Evolutionary conservation across 2,329 filamentous ascomycete species (phyloP).

Genomic region (Colletotrichum orbiculare): DNA sequence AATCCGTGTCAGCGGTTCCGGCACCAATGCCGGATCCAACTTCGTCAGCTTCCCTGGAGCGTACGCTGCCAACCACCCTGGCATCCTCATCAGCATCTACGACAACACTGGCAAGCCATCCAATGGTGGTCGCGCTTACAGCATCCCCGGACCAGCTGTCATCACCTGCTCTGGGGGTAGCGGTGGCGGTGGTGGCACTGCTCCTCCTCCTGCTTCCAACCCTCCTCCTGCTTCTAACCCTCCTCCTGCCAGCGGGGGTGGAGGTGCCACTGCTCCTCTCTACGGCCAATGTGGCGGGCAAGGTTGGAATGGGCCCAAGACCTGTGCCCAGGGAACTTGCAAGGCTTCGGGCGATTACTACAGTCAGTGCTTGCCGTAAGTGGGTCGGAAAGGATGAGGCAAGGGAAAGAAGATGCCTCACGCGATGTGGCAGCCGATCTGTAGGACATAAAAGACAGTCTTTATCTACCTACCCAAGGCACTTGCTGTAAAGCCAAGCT

Average conservation of each 20-base stretch:
- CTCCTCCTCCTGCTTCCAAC: conserved; percentile 20
- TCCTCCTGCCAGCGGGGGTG: conserved; percentile 22
- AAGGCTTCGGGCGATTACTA: conserved; percentile 42
- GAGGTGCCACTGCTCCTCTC: conserved; percentile 29
- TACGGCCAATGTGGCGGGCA: conserved; percentile 42
- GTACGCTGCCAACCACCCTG: conserved; percentile 41
- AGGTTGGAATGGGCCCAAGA: conserved; percentile 42
- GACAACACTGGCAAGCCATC: conserved; percentile 43
- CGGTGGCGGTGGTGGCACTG: conserved; percentile 7
- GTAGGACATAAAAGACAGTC: not conserved
- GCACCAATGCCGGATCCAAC: conserved; percentile 35
- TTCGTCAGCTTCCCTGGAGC: conserved; percentile 43
- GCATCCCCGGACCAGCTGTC: conserved; percentile 47
- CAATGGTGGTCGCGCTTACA: conserved; percentile 44
- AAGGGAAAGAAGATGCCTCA: no score
- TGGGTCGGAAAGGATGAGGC: not conserved
- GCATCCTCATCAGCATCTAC: conserved; percentile 46
- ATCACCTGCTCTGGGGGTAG: conserved; percentile 27
- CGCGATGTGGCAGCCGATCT: no score
- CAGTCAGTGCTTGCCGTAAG: conserved; percentile 42
- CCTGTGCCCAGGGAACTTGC: conserved; percentile 43
- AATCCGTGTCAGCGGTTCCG: conserved; percentile 42
- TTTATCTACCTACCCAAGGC: not conserved
- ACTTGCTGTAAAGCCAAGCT: not conserved
- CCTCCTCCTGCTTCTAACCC: conserved; percentile 22